Percentiles rank a stretch among this genome's conserved stretches.
Conservation (phyloP, 228 moss, liverwort and hornwort genomes). For the Sphagnum magellanicum region DNA sequence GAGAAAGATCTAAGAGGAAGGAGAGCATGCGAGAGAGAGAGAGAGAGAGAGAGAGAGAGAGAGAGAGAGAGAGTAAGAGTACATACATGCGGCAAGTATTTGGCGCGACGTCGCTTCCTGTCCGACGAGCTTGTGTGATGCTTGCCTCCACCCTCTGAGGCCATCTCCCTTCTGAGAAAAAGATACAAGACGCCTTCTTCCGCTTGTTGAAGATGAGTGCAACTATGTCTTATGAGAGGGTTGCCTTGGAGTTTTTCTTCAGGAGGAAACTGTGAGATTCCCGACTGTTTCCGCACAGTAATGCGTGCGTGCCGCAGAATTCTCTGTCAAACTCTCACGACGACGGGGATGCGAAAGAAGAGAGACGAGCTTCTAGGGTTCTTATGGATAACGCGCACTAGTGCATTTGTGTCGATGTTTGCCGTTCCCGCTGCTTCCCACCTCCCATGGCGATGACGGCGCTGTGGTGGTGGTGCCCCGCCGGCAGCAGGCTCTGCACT, state of each 20-base stretch:
- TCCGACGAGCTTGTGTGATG: constrained; percentile 18
- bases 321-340: background rate
- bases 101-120: constrained; percentile 60
- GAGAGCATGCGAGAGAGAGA: no score
- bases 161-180: constrained; percentile 12
- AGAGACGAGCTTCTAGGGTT: background rate
- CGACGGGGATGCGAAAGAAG: background rate
- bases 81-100: constrained; percentile 54
- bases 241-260: no score
- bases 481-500: background rate
- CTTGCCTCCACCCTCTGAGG: constrained; percentile 18
- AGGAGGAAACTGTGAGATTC: no score
- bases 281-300: no score
- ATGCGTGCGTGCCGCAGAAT: background rate
- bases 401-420: background rate
- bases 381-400: background rate
- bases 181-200: background rate
- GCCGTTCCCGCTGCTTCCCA: background rate
- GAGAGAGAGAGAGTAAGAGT: no score
- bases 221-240: background rate
- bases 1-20: no score
- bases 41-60: no score
- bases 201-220: background rate
- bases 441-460: background rate
- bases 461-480: no score